Evolutionary conservation across 1,284 basidiomycete genomes (phyloP), one percentile per base, ranked within the genome.

Genomic region (Cryptococcus sp.): DNA sequence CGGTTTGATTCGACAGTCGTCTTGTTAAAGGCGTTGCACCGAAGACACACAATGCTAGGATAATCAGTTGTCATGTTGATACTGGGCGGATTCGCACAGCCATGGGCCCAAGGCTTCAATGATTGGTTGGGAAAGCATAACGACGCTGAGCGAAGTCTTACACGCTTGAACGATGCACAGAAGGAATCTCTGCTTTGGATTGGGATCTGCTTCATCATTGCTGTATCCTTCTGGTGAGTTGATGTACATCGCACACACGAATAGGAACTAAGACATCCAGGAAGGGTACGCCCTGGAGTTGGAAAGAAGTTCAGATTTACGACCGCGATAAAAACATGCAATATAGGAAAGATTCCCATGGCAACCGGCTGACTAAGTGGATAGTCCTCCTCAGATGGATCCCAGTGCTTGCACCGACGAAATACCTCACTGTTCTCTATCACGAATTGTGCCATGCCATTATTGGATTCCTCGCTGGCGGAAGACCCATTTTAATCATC

Each of bases 401-500:
- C 4, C 64, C 61, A 3, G 33, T 68, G 10, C 23, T 46, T 66
- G 45, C 56, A 51, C 65, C 64, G 3, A 61, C 68, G 58, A 71
- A 71, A 49, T 59, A 66, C n/a, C 56, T 69, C 36, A 71, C 69
- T 1, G 69, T 71, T 2, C 53, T 68, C 6, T 69, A 64, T 47
- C 69, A 71, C 48, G 69, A 67, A 64, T 55, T 66, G n/a, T 61
- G 58, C 3, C 69, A 71, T 54, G 69, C 67, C 14, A 56, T 71
- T 5, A 60, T 69, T 14, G 69, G 69, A 3, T 60, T 50, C 31
- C 4, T 60, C 4, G 64, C 64, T 57, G 65, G 46, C 41, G 64
- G 58, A 6, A 36, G 5, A 15, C 30, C 36, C n/a, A 36, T 47
- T 23, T 32, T 34, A 5, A 43, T 49, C 37, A 54, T 35, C 15